Evolutionary conservation across 441 rosid genomes (phyloP).

Genomic region (Euphorbia celastroides): DNA sequence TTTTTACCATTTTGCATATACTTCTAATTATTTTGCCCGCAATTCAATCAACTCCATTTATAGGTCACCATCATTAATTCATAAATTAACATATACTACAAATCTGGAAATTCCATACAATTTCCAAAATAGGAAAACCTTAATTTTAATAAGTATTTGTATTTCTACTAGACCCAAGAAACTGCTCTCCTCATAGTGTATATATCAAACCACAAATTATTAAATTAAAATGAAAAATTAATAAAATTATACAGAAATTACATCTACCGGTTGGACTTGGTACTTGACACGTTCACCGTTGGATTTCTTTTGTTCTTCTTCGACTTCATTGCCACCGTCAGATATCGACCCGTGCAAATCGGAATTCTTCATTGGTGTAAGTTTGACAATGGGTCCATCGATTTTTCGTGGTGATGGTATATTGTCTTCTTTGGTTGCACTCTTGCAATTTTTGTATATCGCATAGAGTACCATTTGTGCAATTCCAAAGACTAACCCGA

Average conservation of each 20-base stretch:
- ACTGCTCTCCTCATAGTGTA: neutral
- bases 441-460: constrained; percentile 41
- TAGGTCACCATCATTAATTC: neutral
- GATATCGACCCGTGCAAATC: neutral
- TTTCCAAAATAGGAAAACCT: neutral
- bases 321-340: neutral
- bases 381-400: constrained; percentile 35
- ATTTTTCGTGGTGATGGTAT: constrained; percentile 32
- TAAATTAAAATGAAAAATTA: neutral
- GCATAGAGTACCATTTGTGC: constrained; percentile 67
- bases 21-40: neutral
- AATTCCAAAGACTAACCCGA: constrained; percentile 70
- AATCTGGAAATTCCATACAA: neutral
- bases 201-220: no score
- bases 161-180: neutral
- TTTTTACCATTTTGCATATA: neutral
- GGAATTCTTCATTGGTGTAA: neutral
- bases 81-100: neutral
- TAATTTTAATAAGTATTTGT: neutral
- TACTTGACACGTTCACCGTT: neutral
- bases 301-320: neutral
- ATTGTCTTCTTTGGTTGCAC: constrained; percentile 29
- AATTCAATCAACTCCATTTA: neutral
- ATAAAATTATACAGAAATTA: neutral
- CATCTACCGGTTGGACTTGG: neutral